Conservation (phyloP, 1,284 basidiomycete species). For the Puccinia horiana region DNA sequence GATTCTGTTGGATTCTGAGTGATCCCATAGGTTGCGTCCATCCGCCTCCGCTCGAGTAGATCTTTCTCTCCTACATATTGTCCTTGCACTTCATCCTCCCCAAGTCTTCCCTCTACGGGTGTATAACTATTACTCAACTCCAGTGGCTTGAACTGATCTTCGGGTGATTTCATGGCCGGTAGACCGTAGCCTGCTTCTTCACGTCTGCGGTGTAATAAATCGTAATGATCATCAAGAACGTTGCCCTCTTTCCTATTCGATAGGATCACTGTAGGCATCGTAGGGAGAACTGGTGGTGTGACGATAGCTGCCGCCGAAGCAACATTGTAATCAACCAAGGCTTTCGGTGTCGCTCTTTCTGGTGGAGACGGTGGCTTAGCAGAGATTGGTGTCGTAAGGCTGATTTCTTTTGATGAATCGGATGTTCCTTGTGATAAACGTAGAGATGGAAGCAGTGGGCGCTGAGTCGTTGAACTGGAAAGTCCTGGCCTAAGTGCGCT, state of each 20-base stretch:
- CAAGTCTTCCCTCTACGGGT: neutral
- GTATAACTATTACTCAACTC: neutral
- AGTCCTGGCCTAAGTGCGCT: neutral
- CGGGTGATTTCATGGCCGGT: conserved; percentile 44
- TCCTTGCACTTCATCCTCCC: conserved; percentile 4
- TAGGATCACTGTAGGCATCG: neutral
- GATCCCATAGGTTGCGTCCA: conserved; percentile 40
- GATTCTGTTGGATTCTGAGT: conserved; percentile 12
- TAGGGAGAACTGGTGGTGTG: conserved; percentile 34
- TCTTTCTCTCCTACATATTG: conserved; percentile 48
- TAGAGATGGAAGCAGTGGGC: neutral
- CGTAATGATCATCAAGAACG: conserved; percentile 46
- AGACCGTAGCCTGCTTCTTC: conserved; percentile 49
- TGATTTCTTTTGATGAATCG: neutral
- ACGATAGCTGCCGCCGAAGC: conserved; percentile 46
- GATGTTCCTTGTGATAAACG: neutral
- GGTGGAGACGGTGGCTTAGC: neutral
- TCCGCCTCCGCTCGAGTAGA: conserved; percentile 33
- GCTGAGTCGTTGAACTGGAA: conserved; percentile 17
- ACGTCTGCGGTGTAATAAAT: conserved; percentile 45
- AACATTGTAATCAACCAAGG: conserved; percentile 42
- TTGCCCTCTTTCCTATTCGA: conserved; percentile 37
- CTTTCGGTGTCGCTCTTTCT: conserved; percentile 21
- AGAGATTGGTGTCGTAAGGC: conserved; percentile 1
- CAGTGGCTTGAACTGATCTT: conserved; percentile 49